Conservation (phyloP, 1,139 yeast species). For the Scheffersomyces insectosa region DNA sequence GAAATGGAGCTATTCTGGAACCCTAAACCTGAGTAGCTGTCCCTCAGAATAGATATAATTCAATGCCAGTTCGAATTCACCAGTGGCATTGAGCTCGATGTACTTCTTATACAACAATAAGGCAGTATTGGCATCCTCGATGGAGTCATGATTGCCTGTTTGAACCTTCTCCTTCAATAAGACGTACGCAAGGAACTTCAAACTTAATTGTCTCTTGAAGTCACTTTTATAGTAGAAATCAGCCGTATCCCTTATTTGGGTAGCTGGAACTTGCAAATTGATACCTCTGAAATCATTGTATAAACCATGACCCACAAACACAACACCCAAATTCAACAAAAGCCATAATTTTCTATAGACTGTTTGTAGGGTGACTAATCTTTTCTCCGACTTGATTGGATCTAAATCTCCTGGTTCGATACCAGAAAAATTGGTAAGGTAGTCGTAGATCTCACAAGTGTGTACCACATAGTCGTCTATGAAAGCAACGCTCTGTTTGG, state of each 20-base stretch:
- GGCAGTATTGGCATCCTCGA: slow-evolving; percentile 93
- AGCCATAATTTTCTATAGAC: slow-evolving; percentile 91
- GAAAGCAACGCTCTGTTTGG: slow-evolving; percentile 71
- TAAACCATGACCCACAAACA: slow-evolving; percentile 94
- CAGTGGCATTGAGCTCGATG: slow-evolving; percentile 56
- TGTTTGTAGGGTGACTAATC: slow-evolving; percentile 77
- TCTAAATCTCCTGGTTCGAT: slow-evolving; percentile 90
- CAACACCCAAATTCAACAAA: slow-evolving; percentile 81
- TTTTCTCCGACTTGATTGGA: slow-evolving; percentile 62
- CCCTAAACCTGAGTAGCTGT: slow-evolving; percentile 42
- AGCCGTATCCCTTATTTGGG: slow-evolving; percentile 88
- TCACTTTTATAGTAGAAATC: slow-evolving; percentile 72
- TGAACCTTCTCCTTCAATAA: slow-evolving; percentile 78
- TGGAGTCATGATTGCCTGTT: slow-evolving; percentile 92
- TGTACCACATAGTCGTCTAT: slow-evolving; percentile 92
- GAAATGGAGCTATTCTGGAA: slow-evolving; percentile 26
- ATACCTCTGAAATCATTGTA: slow-evolving; percentile 90
- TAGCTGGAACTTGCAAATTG: slow-evolving; percentile 80
- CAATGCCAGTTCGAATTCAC: slow-evolving; percentile 61
- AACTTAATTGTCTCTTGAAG: slow-evolving; percentile 74
- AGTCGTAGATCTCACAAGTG: slow-evolving; percentile 71
- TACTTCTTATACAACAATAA: slow-evolving; percentile 74
- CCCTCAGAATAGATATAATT: slow-evolving; percentile 79
- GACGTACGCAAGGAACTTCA: slow-evolving; percentile 84
- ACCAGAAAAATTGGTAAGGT: slow-evolving; percentile 88